phyloP scores from a whole-genome alignment of 2,329 filamentous ascomycete genomes.

The Neurospora sp. region DNA sequence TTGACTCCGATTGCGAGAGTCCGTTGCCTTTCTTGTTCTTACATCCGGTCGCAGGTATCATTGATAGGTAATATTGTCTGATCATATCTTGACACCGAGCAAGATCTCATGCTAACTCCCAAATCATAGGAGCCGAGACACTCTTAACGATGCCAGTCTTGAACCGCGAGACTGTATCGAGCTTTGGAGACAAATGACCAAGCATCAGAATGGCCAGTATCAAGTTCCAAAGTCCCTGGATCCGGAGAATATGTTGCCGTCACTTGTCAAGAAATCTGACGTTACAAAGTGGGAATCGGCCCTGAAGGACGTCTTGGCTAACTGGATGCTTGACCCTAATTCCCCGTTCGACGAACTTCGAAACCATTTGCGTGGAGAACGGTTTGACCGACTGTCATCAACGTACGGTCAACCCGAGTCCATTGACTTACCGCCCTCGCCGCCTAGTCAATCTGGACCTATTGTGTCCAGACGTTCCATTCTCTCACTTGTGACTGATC shows the following conservation, averaged over 20 bases:
- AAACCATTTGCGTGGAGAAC: conserved; percentile 30
- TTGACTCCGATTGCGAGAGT: conserved; percentile 33
- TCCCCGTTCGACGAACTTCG: conserved; percentile 35
- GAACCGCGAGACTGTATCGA: conserved; percentile 62
- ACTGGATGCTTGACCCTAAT: conserved; percentile 47
- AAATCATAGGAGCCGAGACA: conserved; percentile 37
- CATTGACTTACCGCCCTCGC: no score
- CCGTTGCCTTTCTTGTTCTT: conserved; percentile 45
- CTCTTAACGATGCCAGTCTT: conserved; percentile 57
- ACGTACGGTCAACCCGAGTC: neutral
- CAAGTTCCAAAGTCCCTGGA: conserved; percentile 39
- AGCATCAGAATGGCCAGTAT: conserved; percentile 41
- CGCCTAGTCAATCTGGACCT: conserved; percentile 10
- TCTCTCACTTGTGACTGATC: conserved; percentile 46
- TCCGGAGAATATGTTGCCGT: conserved; percentile 38
- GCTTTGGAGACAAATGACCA: conserved; percentile 55
- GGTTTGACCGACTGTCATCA: neutral
- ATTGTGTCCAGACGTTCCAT: conserved; percentile 28
- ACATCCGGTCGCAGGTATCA: conserved; percentile 55
- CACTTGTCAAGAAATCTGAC: conserved; percentile 52
- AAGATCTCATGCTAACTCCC: neutral
- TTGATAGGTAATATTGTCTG: conserved; percentile 35
- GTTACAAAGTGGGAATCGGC: conserved; percentile 54
- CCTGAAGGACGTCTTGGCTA: conserved; percentile 47
- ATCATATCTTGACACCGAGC: neutral